phyloP scores from a whole-genome alignment of 2,329 filamentous ascomycete species.

The Xylaria polymorpha region DNA sequence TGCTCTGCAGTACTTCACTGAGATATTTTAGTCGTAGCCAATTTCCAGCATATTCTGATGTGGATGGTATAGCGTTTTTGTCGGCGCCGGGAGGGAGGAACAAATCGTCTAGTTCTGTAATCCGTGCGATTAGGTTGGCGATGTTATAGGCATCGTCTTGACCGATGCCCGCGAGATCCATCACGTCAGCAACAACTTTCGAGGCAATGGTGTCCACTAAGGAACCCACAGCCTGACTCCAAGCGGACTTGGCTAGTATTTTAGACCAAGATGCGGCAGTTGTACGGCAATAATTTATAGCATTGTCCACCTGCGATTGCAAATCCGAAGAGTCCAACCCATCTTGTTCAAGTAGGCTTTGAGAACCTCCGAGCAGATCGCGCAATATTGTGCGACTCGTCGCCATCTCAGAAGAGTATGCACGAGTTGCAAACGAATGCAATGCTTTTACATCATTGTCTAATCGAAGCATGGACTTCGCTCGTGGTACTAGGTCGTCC shows the following conservation, averaged over 20 bases:
- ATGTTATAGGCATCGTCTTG: conserved; percentile 73
- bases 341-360: conserved; percentile 69
- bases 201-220: conserved; percentile 68
- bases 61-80: conserved; percentile 62
- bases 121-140: conserved; percentile 66
- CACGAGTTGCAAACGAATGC: conserved; percentile 69
- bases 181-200: conserved; percentile 71
- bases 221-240: conserved; percentile 71
- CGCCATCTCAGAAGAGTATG: conserved; percentile 70
- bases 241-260: conserved; percentile 70
- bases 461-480: conserved; percentile 66
- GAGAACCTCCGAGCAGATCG: conserved; percentile 69
- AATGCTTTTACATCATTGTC: conserved; percentile 70
- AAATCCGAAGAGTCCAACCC: conserved; percentile 60
- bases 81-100: conserved; percentile 59
- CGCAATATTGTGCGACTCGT: conserved; percentile 70
- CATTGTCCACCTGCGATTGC: conserved; percentile 60
- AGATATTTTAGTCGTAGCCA: conserved; percentile 75
- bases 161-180: conserved; percentile 70
- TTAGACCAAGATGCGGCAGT: conserved; percentile 67
- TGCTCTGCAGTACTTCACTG: conserved; percentile 73
- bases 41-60: conserved; percentile 69
- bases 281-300: conserved; percentile 63
- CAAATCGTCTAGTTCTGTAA: conserved; percentile 69
- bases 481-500: conserved; percentile 62